Evolutionary conservation across 345 rosid genomes (phyloP), one percentile per base, ranked within the genome.

Genomic region (Citrus australasica): DNA sequence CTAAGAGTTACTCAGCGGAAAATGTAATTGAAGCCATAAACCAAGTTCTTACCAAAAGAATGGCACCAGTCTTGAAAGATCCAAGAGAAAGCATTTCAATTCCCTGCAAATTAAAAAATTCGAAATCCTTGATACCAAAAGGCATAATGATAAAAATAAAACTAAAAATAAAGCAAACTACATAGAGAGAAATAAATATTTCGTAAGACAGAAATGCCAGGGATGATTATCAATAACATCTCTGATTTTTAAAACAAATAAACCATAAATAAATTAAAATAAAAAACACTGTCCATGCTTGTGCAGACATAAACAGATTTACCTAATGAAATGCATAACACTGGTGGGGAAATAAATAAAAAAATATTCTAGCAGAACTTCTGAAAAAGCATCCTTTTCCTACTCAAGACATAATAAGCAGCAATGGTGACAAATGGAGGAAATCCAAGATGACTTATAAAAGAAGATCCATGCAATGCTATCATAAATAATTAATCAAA

Each of bases 51-150:
- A 94, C 98, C 95, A 96, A 83, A 72, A 94, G 97, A 78, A 96
- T 94, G 80, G 93, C 98, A 74, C 99, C 99, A 74, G 98, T 96
- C 88, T 93, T 94, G 72, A 96, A 96, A 53, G 99, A 92, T 53
- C 98, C 98, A 68, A 97, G 98, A 80, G 98, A 94, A 80, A 97
- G 98, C 98, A 94, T 96, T 89, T 96, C 99, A 86, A 94, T 96
- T 71, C 99, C 99, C 99, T 96, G 83, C 64, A 82, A 78, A 63
- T 69, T 42, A 33, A 71, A 76, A 74, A 79, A 27, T 72, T 48
- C 17, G 1, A 71, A 32, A 53, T 56, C 38, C 28, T 42, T 71
- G 33, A 70, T 35, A n/a, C 40, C 25, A 55, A 51, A 51, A 8
- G 32, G 53, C 38, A 58, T 13, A 33, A 19, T 40, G 51, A 46